Evolutionary conservation across 2,329 filamentous ascomycete genomes (phyloP), one percentile per base, ranked within the genome.

Genomic region (Xylariaceae sp.): DNA sequence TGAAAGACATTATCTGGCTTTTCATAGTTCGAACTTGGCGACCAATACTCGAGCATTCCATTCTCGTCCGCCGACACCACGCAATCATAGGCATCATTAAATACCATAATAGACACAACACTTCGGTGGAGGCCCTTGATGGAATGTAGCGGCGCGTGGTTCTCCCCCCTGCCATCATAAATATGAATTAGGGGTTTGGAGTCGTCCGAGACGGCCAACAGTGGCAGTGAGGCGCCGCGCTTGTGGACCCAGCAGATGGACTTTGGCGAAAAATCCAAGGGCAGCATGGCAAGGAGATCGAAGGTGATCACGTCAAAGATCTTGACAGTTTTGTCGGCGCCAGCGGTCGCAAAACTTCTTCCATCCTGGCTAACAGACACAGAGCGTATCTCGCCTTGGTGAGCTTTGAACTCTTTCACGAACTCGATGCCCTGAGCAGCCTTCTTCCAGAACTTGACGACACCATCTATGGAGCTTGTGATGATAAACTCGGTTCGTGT

Each of bases 391-490:
- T 96, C 91, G 48, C 91, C 91, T 55, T 84, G 82, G 75, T 99
- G 96, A 6, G 95, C 93, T 70, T 88, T 89, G 78, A 96, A 99
- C 76, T 99, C 93, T 77, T 99, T 99, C 50, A 98, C 94, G 70
- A 99, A 99, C 76, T 99, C 96, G 56, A 99, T 90, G 1, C 91
- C 91, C 29, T 91, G 87, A 1, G 86, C 88, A 63, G 90, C 85
- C 78, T 99, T 99, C 79, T 99, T 99, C 95, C 95, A 99, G 74
- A 99, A 99, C 75, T 99, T 99, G 66, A 98, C 94, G 0, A 94
- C 89, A n/a, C 96, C 96, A 71, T 99, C 95, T 39, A 91, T 78
- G 0, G 95, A 98, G 60, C 90, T 91, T 1, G 95, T 99, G 61
- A 99, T 95, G 33, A 99, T 81, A 71, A 99, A 99, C 66, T 98